phyloP scores from a whole-genome alignment of 768 basidiomycete genomes.

The Lactarius vividus region DNA sequence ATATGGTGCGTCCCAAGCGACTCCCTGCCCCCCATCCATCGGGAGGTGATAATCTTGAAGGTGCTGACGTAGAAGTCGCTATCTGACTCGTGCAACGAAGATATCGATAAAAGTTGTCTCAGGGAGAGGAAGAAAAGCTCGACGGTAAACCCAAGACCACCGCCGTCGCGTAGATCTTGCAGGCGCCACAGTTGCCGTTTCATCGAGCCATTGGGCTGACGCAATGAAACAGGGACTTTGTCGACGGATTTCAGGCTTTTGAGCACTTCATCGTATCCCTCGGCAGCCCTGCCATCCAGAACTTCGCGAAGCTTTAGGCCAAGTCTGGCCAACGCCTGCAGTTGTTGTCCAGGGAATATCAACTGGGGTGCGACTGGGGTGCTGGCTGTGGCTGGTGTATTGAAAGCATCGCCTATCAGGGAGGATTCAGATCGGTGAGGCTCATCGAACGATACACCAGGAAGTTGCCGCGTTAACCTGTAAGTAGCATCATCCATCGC shows the following conservation, averaged over 20 bases:
- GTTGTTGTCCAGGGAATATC: too few species aligned
- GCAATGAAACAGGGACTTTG: background rate
- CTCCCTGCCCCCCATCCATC: background rate
- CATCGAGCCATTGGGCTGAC: background rate
- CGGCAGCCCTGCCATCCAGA: too few species aligned
- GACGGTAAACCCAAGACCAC: background rate
- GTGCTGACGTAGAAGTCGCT: background rate
- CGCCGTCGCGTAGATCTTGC: background rate
- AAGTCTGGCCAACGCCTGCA: too few species aligned
- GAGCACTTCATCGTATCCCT: too few species aligned
- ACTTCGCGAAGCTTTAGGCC: too few species aligned
- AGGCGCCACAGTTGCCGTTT: constrained; percentile 9
- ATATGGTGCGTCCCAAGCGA: constrained; percentile 4
- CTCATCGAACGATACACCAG: too few species aligned
- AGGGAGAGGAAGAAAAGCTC: constrained; percentile 13
- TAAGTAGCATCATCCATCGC: too few species aligned
- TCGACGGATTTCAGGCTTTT: background rate
- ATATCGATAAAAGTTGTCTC: background rate
- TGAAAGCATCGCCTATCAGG: too few species aligned
- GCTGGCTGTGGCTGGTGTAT: too few species aligned
- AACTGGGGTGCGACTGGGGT: too few species aligned
- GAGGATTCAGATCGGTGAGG: too few species aligned
- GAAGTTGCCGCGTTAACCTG: too few species aligned
- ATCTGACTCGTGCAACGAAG: background rate
- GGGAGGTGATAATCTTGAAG: background rate